Base-by-base conservation (phyloP, 768 basidiomycete genomes). In the Mycena floridula region DNA sequence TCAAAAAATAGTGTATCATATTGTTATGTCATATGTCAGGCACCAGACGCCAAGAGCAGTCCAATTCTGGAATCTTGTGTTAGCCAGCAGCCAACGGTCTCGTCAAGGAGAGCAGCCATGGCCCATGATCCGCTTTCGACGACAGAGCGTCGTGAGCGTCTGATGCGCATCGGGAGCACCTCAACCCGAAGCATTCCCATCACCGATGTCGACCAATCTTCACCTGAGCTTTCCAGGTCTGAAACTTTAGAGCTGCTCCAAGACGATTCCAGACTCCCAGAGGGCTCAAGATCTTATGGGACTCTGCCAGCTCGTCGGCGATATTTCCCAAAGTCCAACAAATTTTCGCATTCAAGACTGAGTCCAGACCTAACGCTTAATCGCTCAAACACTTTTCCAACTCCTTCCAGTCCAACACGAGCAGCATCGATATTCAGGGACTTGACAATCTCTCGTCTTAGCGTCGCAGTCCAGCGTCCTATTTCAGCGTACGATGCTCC, bases 401-500 rank as follows among this genome's bases (percentile, higher is more conserved):
- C 54, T 41, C 66, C 74, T 7, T 44, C 62, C 3, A 63, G 65
- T 42, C 64, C 71, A 6, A 47, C 49, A 18, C 53, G 56, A 39
- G 57, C 67, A 5, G 59, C 74, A 25, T 62, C 75, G 21, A 58
- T 61, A 30, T 59, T 69, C 28, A 59, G 65, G n/a, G 67, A 69
- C 40, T 45, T 69, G 6, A 60, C 71, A 4, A 68, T 63, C 30
- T 63, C 72, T 49, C 57, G 68, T 40, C 59, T 77, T 39, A 67
- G 60, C 40, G n/a, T n/a, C n/a, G n/a, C n/a, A n/a, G n/a, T n/a
- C n/a, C 74, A 79, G 52, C 75, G 86, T 7, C 83, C 82, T 0
- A 82, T 88, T 44, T 82, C 85, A 2, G 76, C 84, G 3, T 90
- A 89, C 49, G 88, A 89, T 53, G 74, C 74, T 4, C 69, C 69